phyloP scores from a whole-genome alignment of 208 protist genomes.

The Novymonas esmeraldas region DNA sequence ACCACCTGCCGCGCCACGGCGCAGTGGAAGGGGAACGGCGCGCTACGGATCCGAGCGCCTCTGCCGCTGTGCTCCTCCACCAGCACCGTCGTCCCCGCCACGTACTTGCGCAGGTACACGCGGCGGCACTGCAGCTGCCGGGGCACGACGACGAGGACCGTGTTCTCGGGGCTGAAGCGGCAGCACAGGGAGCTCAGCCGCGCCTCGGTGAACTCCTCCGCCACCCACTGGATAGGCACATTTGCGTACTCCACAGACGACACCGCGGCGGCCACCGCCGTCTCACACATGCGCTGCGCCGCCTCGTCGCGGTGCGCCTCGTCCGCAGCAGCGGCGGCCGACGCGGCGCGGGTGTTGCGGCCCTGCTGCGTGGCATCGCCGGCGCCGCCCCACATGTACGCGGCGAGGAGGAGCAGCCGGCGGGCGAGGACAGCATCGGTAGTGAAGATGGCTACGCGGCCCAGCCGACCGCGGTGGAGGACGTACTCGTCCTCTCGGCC shows the following conservation, averaged over 20 bases:
- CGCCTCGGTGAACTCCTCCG: slow-evolving; percentile 55
- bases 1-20: slow-evolving; percentile 28
- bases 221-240: slow-evolving; percentile 77
- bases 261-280: slow-evolving; percentile 55
- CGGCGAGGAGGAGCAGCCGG: slow-evolving; percentile 48
- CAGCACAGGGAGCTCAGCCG: slow-evolving; percentile 29
- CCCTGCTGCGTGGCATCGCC: background rate
- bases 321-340: slow-evolving; percentile 5
- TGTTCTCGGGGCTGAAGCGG: slow-evolving; percentile 67
- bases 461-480: slow-evolving; percentile 30
- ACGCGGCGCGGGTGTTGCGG: background rate
- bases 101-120: slow-evolving; percentile 55
- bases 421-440: slow-evolving; percentile 51
- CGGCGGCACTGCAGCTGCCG: slow-evolving; percentile 58
- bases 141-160: slow-evolving; percentile 65
- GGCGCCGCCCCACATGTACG: slow-evolving; percentile 49
- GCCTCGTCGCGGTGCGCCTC: slow-evolving; percentile 4
- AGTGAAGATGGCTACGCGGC: slow-evolving; percentile 71
- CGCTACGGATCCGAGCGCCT: slow-evolving; percentile 30
- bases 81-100: slow-evolving; percentile 55
- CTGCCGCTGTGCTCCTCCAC: slow-evolving; percentile 50
- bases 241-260: slow-evolving; percentile 43
- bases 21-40: slow-evolving; percentile 57
- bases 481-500: slow-evolving; percentile 30
- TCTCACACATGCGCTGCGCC: slow-evolving; percentile 40